Percentiles rank a stretch among this genome's conserved stretches.
phyloP scores from a whole-genome alignment of 2,329 filamentous ascomycete species.

The Pseudopyrenochaeta lycopersici region DNA sequence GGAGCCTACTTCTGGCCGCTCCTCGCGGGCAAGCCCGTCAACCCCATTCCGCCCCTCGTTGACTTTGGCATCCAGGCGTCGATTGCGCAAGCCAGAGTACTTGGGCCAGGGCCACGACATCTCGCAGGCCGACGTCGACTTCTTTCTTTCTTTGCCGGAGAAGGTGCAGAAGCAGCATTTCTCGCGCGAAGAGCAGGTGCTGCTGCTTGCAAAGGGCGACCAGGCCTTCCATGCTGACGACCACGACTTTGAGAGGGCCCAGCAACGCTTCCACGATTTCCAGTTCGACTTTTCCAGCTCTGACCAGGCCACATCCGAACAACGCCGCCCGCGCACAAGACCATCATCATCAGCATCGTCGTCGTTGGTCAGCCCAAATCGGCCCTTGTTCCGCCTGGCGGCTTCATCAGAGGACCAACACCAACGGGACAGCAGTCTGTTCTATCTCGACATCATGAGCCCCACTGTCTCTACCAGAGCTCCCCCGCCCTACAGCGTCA shows the following conservation, averaged over 20 bases:
- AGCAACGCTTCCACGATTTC: slow-evolving; percentile 45
- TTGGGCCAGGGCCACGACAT: slow-evolving; percentile 42
- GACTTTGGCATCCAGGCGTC: slow-evolving; percentile 30
- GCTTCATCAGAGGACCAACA: slow-evolving; percentile 19
- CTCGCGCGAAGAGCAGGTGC: slow-evolving; percentile 73
- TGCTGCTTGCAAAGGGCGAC: slow-evolving; percentile 57
- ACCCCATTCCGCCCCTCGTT: slow-evolving; percentile 28
- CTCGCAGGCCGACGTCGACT: slow-evolving; percentile 68
- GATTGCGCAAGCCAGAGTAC: slow-evolving; percentile 47
- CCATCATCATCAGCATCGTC: slow-evolving; percentile 26
- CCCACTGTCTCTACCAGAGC: slow-evolving; percentile 29
- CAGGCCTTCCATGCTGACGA: slow-evolving; percentile 23
- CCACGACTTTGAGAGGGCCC: slow-evolving; percentile 23
- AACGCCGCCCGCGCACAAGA: slow-evolving; percentile 26
- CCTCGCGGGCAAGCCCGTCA: slow-evolving; percentile 33
- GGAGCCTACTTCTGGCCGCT: slow-evolving; percentile 32
- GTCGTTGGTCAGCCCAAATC: slow-evolving; percentile 28
- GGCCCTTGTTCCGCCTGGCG: slow-evolving; percentile 17
- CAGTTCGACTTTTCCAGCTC: slow-evolving; percentile 36
- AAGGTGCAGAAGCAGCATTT: slow-evolving; percentile 77
- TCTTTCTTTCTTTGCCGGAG: slow-evolving; percentile 75
- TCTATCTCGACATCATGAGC: slow-evolving; percentile 39
- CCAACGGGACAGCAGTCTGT: slow-evolving; percentile 31
- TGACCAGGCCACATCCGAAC: slow-evolving; percentile 4
- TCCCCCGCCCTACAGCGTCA: slow-evolving; percentile 35